These are phyloP conservation scores for Extremus antarcticus DNA, from an alignment of 495 filamentous ascomycete species.

Conservation along the genomic window DNA sequence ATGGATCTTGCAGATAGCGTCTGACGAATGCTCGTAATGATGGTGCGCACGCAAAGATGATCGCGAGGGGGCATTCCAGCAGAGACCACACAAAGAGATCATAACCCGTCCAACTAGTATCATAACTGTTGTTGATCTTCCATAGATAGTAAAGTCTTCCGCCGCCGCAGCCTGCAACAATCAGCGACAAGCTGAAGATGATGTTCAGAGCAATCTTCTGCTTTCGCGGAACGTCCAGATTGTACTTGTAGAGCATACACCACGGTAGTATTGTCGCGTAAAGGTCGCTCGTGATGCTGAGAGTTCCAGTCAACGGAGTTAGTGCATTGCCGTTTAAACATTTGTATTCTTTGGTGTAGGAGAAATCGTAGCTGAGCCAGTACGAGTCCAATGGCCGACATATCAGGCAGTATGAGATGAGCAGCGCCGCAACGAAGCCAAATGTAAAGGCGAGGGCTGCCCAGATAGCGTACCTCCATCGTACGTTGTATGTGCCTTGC, in stretches of 20 bases:
- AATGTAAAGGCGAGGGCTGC: conserved; percentile 6
- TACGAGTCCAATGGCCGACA: conserved; percentile 18
- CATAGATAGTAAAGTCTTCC: conserved; percentile 20
- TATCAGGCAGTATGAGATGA: conserved; percentile 11
- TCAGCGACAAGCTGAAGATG: conserved; percentile 6
- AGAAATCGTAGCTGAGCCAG: conserved; percentile 16
- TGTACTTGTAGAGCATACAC: conserved; percentile 10
- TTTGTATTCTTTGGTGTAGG: background rate
- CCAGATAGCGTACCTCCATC: conserved; percentile 14
- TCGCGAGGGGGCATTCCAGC: conserved; percentile 21
- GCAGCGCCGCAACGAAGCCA: conserved; percentile 14
- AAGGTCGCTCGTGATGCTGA: conserved; percentile 12
- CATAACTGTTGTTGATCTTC: conserved; percentile 16
- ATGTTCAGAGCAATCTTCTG: conserved; percentile 15
- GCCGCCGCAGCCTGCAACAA: conserved; percentile 17
- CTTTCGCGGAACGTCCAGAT: conserved; percentile 16
- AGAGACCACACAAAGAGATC: conserved; percentile 20
- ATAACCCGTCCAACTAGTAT: conserved; percentile 23
- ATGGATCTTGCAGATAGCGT: conserved; percentile 5
- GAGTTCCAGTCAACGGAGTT: conserved; percentile 12
- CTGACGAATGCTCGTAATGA: conserved; percentile 12
- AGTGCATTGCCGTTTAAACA: conserved; percentile 15
- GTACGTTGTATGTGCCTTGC: background rate
- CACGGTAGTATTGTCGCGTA: conserved; percentile 20
- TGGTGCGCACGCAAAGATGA: conserved; percentile 23